phyloP scores from a whole-genome alignment of 179 eudicot genomes.

The Spergularia azorica region DNA sequence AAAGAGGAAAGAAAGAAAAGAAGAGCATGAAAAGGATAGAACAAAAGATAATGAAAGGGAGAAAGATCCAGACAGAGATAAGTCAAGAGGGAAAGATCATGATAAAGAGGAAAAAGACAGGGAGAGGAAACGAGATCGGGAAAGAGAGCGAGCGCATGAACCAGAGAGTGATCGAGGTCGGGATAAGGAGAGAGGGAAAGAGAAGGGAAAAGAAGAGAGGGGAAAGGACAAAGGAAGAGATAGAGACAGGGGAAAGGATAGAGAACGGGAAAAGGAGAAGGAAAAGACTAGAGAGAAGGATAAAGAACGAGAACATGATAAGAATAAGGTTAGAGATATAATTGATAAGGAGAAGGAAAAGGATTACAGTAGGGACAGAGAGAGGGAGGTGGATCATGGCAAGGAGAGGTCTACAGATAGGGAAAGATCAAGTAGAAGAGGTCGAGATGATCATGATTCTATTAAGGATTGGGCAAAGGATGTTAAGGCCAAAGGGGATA shows the following conservation, averaged over 20 bases:
- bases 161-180: conserved; percentile 41
- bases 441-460: conserved; percentile 56
- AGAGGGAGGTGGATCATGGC: conserved; percentile 44
- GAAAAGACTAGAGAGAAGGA: conserved; percentile 57
- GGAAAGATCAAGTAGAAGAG: conserved; percentile 51
- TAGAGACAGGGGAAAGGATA: conserved; percentile 43
- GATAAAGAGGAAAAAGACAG: conserved; percentile 49
- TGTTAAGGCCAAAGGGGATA: conserved; percentile 29
- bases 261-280: conserved; percentile 49
- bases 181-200: conserved; percentile 48
- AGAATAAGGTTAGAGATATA: conserved; percentile 30
- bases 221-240: conserved; percentile 50
- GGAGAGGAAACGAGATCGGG: conserved; percentile 43
- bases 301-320: conserved; percentile 36
- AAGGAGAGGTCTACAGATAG: conserved; percentile 46
- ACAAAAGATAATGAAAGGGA: conserved; percentile 50
- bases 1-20: conserved; percentile 53
- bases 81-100: conserved; percentile 39
- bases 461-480: conserved; percentile 51
- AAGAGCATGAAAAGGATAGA: conserved; percentile 56
- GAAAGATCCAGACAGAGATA: conserved; percentile 48
- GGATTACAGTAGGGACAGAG: conserved; percentile 39
- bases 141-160: conserved; percentile 41
- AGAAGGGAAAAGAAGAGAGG: conserved; percentile 39
- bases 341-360: conserved; percentile 48